Conservation (phyloP, 2,329 filamentous ascomycete species). For the Paramyrothecium sp. region DNA sequence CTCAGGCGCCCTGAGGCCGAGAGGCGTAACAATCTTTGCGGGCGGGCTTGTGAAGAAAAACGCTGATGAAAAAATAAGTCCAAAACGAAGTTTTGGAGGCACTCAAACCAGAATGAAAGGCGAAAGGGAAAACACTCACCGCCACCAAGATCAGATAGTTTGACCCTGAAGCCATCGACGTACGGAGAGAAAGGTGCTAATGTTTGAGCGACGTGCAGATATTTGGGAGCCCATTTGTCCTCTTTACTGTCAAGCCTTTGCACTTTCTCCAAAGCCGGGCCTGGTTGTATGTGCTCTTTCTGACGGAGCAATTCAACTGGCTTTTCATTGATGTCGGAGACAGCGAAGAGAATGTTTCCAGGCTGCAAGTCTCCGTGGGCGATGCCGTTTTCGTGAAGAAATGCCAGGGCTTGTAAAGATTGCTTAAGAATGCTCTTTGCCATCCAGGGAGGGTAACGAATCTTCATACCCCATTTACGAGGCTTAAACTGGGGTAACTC, state of each 20-base stretch:
- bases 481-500: constrained; percentile 28
- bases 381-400: constrained; percentile 36
- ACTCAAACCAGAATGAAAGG: neutral
- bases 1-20: constrained; percentile 25
- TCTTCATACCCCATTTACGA: constrained; percentile 15
- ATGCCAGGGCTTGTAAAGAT: constrained; percentile 30
- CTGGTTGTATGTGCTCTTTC: constrained; percentile 16
- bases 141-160: constrained; percentile 26
- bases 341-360: constrained; percentile 33
- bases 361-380: constrained; percentile 38
- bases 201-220: constrained; percentile 25
- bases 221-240: constrained; percentile 24
- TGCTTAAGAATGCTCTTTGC: constrained; percentile 40
- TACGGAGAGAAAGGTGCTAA: constrained; percentile 17
- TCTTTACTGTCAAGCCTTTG: constrained; percentile 26
- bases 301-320: constrained; percentile 21
- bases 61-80: constrained; percentile 6
- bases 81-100: too few relatives aligned
- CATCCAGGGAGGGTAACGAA: constrained; percentile 36
- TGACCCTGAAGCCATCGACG: constrained; percentile 22
- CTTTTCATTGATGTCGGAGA: constrained; percentile 22
- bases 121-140: constrained; percentile 17
- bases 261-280: constrained; percentile 7
- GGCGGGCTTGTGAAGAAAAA: constrained; percentile 23
- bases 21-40: constrained; percentile 15